Evolutionary conservation across 257 asterid genomes (phyloP), one percentile per base, ranked within the genome.

Genomic region (Paulownia fortunei): DNA sequence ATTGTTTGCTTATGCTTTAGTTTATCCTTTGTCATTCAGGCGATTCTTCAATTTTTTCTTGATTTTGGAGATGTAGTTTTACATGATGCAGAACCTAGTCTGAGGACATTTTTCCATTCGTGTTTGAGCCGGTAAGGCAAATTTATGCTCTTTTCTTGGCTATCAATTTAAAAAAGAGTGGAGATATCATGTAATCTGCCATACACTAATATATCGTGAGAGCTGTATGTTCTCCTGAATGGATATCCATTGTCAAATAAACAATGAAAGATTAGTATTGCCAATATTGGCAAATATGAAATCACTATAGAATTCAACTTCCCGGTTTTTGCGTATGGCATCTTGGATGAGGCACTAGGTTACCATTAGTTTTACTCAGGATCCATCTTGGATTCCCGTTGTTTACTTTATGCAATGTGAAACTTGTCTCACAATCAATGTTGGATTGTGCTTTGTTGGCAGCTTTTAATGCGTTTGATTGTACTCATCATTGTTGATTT

Each of bases 51-150:
- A 63, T 94, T 90, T 82, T 94, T 88, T 74, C 90, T 94, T 71
- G 97, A 94, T 79, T 89, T 91, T 77, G 97, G 97, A 52, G 99
- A 94, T 80, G 81, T 79, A 49, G 89, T 91, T 76, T 88, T 94
- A 46, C 96, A 91, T 66, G 98, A 94, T 82, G 96, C 99, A 63
- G 99, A 94, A 88, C 95, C 98, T 74, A 91, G 92, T 78, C 81
- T 94, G 80, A 82, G 89, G 90, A 90, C 94, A 19, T 92, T 90
- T 81, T 91, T 92, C 81, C 87, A 91, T 13, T 85, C 87, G 58
- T 94, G 98, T 76, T 85, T 94, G 88, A 94, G 98, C 88, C 89
- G 98, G 98, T 94, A 84, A 83, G 92, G 71, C 37, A 15, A 52
- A 69, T 49, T 78, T 55, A 26, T 51, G 4, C 51, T 69, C 21